Conservation (phyloP, 192 early-diverging fungal species). For the Diversispora epigaea region DNA sequence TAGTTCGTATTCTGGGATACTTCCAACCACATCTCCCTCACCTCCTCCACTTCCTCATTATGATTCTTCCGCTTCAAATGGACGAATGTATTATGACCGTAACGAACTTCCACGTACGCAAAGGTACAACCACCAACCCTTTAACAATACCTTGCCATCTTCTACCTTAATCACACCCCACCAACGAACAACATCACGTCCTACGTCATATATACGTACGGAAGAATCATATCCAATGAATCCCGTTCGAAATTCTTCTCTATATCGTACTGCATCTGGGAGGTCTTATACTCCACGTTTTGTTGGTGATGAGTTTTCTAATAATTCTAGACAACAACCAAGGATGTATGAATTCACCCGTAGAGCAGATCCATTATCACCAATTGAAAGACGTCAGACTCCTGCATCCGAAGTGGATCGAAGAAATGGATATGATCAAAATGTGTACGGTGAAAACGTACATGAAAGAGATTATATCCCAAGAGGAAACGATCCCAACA, state of each 20-base stretch:
- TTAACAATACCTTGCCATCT: neutral
- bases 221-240: neutral
- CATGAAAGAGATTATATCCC: no score
- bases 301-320: neutral
- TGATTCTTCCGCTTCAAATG: neutral
- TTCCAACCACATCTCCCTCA: slow-evolving; percentile 19
- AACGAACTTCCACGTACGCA: slow-evolving; percentile 8
- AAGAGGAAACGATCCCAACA: no score
- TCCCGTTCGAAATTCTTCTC: neutral
- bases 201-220: neutral
- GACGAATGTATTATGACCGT: neutral
- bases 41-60: slow-evolving; percentile 27
- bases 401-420: no score
- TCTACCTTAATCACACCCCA: neutral
- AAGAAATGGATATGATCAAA: no score
- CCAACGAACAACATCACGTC: slow-evolving; percentile 10
- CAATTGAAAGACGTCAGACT: no score
- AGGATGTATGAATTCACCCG: neutral
- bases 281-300: neutral
- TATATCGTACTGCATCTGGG: slow-evolving; percentile 12
- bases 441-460: no score
- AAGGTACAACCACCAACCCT: neutral
- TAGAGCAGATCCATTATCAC: no score
- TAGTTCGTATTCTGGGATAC: slow-evolving; percentile 13
- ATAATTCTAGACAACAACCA: neutral